Percentiles rank a stretch among this genome's conserved stretches.
phyloP scores from a whole-genome alignment of 1,284 basidiomycete genomes.

The Hemileia vastatrix region DNA sequence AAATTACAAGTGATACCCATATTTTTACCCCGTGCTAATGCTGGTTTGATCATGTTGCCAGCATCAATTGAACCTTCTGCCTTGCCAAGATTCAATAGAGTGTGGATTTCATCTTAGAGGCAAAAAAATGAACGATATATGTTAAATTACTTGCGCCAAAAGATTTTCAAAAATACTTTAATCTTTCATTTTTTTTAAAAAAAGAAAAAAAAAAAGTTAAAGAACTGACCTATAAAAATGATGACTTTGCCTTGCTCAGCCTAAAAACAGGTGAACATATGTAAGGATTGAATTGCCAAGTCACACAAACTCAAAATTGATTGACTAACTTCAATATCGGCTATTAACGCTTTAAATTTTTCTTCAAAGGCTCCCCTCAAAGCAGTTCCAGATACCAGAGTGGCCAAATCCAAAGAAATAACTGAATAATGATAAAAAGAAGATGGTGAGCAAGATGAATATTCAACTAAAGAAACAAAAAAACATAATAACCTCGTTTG shows the following conservation, averaged over 20 bases:
- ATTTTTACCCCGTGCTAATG: constrained; percentile 13
- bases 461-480: not conserved
- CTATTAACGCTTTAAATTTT: constrained; percentile 74
- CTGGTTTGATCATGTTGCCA: constrained; percentile 78
- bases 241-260: constrained; percentile 49
- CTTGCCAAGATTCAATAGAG: constrained; percentile 75
- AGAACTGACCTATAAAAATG: constrained; percentile 78
- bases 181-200: too few relatives aligned
- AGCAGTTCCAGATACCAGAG: constrained; percentile 74
- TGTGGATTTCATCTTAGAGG: constrained; percentile 82
- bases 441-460: constrained; percentile 3
- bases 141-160: too few relatives aligned
- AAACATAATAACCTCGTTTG: constrained; percentile 51
- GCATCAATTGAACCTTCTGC: constrained; percentile 84
- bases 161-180: too few relatives aligned
- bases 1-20: not conserved
- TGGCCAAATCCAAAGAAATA: constrained; percentile 62
- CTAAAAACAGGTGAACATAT: constrained; percentile 41
- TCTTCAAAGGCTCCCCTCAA: constrained; percentile 85
- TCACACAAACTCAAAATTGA: not conserved
- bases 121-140: too few relatives aligned
- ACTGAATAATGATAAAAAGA: constrained; percentile 50
- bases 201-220: too few relatives aligned
- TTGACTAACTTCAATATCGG: constrained; percentile 70
- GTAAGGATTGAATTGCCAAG: not conserved